phyloP scores from a whole-genome alignment of 495 filamentous ascomycete genomes.

The Hyaloscypha finlandica region DNA sequence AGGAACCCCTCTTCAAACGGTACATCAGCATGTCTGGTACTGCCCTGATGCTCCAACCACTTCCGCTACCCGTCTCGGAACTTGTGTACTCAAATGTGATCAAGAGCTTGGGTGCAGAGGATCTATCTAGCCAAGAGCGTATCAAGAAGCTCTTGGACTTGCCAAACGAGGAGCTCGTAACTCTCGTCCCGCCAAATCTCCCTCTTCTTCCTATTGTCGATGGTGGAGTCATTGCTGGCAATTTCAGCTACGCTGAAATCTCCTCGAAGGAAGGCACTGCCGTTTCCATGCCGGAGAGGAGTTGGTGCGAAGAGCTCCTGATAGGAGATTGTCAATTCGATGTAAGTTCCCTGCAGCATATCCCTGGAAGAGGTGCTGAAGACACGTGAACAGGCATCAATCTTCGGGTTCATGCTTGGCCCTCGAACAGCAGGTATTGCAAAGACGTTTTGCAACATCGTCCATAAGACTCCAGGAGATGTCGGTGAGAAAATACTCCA shows the following conservation, averaged over 20 bases:
- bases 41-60: constrained; percentile 11
- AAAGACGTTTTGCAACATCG: constrained; percentile 2
- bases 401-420: constrained; percentile 14
- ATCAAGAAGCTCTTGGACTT: constrained; percentile 6
- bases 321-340: constrained; percentile 20
- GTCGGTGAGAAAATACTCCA: background rate
- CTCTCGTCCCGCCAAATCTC: background rate
- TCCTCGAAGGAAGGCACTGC: background rate
- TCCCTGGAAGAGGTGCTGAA: background rate
- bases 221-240: background rate
- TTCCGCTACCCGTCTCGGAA: constrained; percentile 3
- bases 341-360: constrained; percentile 1
- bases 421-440: background rate
- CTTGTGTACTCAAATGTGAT: constrained; percentile 2
- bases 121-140: background rate
- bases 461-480: background rate
- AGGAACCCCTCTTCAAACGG: constrained; percentile 18
- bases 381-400: constrained; percentile 2
- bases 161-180: background rate
- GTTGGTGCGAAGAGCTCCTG: constrained; percentile 12
- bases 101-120: background rate
- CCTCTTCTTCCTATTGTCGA: constrained; percentile 13
- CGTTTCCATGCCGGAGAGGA: constrained; percentile 6
- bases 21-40: constrained; percentile 22
- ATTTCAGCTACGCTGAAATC: constrained; percentile 6